Evolutionary conservation across 2,329 filamentous ascomycete genomes (phyloP).

Genomic region (Diaporthe sp.): DNA sequence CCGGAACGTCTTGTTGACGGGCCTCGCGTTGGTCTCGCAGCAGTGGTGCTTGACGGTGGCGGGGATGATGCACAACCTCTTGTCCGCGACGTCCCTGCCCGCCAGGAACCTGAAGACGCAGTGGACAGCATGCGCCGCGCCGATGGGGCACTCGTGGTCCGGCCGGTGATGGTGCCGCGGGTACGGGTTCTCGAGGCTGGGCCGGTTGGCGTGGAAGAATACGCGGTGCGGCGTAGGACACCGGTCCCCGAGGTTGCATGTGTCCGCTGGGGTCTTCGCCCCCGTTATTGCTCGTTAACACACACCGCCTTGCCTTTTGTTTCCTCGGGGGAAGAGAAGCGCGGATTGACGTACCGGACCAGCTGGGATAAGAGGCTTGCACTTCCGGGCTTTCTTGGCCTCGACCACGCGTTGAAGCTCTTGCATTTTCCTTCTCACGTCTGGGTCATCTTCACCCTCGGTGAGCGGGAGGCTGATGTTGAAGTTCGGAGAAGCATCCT

Average conservation of each 20-base stretch:
- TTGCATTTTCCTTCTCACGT: constrained; percentile 1
- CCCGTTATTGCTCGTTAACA: neutral
- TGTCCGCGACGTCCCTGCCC: neutral
- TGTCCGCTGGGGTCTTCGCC: neutral
- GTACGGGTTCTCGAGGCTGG: constrained; percentile 24
- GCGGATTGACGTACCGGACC: constrained; percentile 11
- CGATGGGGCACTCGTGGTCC: constrained; percentile 32
- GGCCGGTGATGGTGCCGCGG: constrained; percentile 35
- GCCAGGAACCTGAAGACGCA: constrained; percentile 33
- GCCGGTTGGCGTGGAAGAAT: constrained; percentile 34
- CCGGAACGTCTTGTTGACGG: constrained; percentile 26
- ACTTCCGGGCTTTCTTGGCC: constrained; percentile 18
- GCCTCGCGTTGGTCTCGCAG: constrained; percentile 34
- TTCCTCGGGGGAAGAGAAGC: no score
- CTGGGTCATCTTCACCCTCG: constrained; percentile 36
- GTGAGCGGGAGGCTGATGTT: neutral
- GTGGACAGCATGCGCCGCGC: constrained; percentile 34
- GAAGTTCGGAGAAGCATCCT: neutral
- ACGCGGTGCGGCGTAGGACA: constrained; percentile 35
- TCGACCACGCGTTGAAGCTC: constrained; percentile 26
- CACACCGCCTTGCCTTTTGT: neutral
- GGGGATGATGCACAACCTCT: constrained; percentile 32
- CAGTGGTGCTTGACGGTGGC: constrained; percentile 33
- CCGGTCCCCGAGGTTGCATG: constrained; percentile 31
- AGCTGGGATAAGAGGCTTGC: neutral